Conservation (phyloP, 345 rosid genomes). For the Euphorbia lathyris region DNA sequence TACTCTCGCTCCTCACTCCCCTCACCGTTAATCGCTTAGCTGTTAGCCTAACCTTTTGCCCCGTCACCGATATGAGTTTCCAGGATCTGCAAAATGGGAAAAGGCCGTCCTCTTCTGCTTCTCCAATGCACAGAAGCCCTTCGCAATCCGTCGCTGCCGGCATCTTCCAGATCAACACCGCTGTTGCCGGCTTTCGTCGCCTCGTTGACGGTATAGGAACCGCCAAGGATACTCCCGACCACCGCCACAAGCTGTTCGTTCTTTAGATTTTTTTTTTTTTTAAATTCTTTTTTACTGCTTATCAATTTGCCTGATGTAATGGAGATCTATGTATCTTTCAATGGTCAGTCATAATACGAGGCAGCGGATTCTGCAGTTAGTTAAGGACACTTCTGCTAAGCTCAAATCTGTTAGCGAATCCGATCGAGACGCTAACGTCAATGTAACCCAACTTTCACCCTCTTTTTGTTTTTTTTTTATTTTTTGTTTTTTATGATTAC, state of each 20-base stretch:
- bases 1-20: not conserved
- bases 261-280: not conserved
- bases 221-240: slow-evolving; percentile 62
- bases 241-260: slow-evolving; percentile 50
- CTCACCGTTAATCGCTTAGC: not conserved
- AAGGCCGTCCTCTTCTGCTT: slow-evolving; percentile 26
- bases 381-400: slow-evolving; percentile 61
- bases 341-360: slow-evolving; percentile 50
- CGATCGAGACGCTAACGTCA: slow-evolving; percentile 38
- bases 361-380: slow-evolving; percentile 57
- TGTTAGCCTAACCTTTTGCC: not conserved
- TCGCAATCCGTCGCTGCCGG: slow-evolving; percentile 56
- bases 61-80: slow-evolving; percentile 43
- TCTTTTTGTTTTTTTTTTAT: not conserved
- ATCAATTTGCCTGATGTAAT: no score
- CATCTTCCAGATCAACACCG: slow-evolving; percentile 71
- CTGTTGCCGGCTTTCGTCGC: slow-evolving; percentile 59
- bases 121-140: slow-evolving; percentile 37
- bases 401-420: slow-evolving; percentile 55
- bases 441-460: slow-evolving; percentile 23
- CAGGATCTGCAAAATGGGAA: slow-evolving; percentile 44
- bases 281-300: not conserved
- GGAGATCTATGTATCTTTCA: not conserved
- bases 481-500: not conserved
- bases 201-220: slow-evolving; percentile 61